Base-by-base conservation (phyloP, 73 alveolate genomes). In the Loxodes magnus region DNA sequence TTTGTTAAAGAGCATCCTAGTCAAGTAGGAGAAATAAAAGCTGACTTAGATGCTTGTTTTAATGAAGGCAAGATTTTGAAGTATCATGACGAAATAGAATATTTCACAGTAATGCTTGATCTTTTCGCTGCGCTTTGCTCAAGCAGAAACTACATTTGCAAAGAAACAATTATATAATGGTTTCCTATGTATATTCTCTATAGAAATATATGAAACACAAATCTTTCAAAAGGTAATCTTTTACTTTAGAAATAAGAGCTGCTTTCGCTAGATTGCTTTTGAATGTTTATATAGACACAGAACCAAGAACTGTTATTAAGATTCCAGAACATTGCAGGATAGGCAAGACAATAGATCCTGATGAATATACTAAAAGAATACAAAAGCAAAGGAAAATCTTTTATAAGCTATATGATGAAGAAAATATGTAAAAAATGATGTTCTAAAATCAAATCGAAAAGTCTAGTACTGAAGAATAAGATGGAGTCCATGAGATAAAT, bases 261-360 rank as follows among this genome's bases (percentile, higher is more conserved):
- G 66, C 66, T 12, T 56, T 64, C 42, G 51, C 38, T 64, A 64
- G 64, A 35, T 39, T 64, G 44, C 26, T 64, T 20, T 6, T 50
- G 22, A 56, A 46, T 1, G 14, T 64, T 5, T 52, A 64, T 64
- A 56, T 64, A 37, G 77, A 64, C 34, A 31, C 56, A 22, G 54
- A 29, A 20, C 71, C 65, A 5, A 49, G 53, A 10, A 56, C 59
- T 22, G 67, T 52, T 35, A 52, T 42, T 15, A 51, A 50, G 10
- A 54, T 35, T 10, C 77, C 77, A 5, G 77, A 64, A 41, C 67
- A 55, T 10, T 53, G 51, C 4, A 64, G 62, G 42, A 52, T 52
- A 6, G 10, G n/a, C n/a, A n/a, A n/a, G n/a, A n/a, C n/a, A n/a
- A n/a, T n/a, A n/a, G n/a, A n/a, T n/a, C n/a, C n/a, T n/a, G n/a